phyloP scores from a whole-genome alignment of 805 yeast genomes.

The Spathaspora boniae region DNA sequence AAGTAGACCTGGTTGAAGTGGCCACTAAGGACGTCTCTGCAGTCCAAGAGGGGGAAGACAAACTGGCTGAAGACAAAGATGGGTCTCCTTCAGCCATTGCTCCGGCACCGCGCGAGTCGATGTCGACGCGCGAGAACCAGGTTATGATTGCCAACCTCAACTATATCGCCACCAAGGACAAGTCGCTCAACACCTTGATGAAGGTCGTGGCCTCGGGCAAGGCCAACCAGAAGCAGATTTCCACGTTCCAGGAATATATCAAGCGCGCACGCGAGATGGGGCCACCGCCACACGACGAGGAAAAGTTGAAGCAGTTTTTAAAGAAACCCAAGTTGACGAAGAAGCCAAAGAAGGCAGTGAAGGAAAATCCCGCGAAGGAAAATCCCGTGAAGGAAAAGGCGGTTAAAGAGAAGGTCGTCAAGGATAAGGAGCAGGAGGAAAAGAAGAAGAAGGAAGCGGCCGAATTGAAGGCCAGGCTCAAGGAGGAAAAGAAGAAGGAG shows the following conservation, averaged over 20 bases:
- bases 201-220: slow-evolving; percentile 79
- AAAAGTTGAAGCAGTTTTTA: slow-evolving; percentile 9
- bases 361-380: too few relatives aligned
- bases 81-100: too few relatives aligned
- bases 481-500: slow-evolving; percentile 50
- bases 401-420: slow-evolving; percentile 11
- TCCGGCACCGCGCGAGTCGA: slow-evolving; percentile 31
- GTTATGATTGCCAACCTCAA: slow-evolving; percentile 84
- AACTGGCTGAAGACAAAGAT: too few relatives aligned
- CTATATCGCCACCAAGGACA: slow-evolving; percentile 72
- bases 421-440: slow-evolving; percentile 13
- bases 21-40: too few relatives aligned
- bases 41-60: too few relatives aligned
- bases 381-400: slow-evolving; percentile 7
- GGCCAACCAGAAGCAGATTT: slow-evolving; percentile 69
- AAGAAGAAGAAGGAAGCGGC: slow-evolving; percentile 16
- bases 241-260: slow-evolving; percentile 77
- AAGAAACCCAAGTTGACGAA: slow-evolving; percentile 9
- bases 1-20: too few relatives aligned
- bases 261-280: slow-evolving; percentile 78
- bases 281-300: slow-evolving; percentile 36
- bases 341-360: slow-evolving; percentile 11
- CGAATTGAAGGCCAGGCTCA: too few relatives aligned
- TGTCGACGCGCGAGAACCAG: slow-evolving; percentile 62
- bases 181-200: slow-evolving; percentile 69